Evolutionary conservation across 164 flowering plant species (phyloP).

Genomic region (Kingdonia uniflora): DNA sequence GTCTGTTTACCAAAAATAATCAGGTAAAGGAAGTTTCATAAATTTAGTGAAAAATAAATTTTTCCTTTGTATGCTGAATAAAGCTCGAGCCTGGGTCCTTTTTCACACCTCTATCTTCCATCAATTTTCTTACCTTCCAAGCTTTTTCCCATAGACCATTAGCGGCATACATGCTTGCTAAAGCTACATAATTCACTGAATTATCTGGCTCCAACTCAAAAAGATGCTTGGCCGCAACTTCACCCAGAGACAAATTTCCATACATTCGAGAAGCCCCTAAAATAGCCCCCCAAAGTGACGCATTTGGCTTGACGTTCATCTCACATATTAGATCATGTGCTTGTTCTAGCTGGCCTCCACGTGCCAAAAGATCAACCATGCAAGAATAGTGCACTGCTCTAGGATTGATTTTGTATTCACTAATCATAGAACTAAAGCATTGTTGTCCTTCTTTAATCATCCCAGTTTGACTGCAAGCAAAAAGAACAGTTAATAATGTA

Average conservation of each 20-base stretch:
- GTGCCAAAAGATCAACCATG: slow-evolving; percentile 60
- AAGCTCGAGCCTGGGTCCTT: slow-evolving; percentile 55
- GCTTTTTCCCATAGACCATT: slow-evolving; percentile 51
- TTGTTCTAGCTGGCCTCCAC: slow-evolving; percentile 54
- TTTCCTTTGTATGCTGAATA: slow-evolving; percentile 9
- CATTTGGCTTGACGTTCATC: slow-evolving; percentile 34
- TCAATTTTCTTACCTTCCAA: slow-evolving; percentile 22
- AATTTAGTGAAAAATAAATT: not conserved
- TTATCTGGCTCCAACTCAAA: slow-evolving; percentile 28
- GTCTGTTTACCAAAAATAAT: too few relatives aligned
- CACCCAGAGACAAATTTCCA: slow-evolving; percentile 28
- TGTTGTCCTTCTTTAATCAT: slow-evolving; percentile 41
- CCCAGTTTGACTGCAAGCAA: slow-evolving; percentile 73
- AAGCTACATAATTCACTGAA: slow-evolving; percentile 33
- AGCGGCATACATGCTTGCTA: slow-evolving; percentile 41
- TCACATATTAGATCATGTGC: slow-evolving; percentile 34
- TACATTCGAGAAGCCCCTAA: slow-evolving; percentile 35
- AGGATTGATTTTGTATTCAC: slow-evolving; percentile 40
- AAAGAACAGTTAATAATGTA: slow-evolving; percentile 64
- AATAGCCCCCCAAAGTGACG: slow-evolving; percentile 48
- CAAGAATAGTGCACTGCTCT: slow-evolving; percentile 68
- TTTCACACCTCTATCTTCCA: slow-evolving; percentile 29
- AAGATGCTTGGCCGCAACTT: slow-evolving; percentile 30
- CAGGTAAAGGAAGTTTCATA: too few relatives aligned
- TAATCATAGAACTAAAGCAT: slow-evolving; percentile 42